Percentiles rank a stretch among this genome's conserved stretches.
Conservation (phyloP, 495 filamentous ascomycete genomes). For the Annulohypoxylon maeteangense region DNA sequence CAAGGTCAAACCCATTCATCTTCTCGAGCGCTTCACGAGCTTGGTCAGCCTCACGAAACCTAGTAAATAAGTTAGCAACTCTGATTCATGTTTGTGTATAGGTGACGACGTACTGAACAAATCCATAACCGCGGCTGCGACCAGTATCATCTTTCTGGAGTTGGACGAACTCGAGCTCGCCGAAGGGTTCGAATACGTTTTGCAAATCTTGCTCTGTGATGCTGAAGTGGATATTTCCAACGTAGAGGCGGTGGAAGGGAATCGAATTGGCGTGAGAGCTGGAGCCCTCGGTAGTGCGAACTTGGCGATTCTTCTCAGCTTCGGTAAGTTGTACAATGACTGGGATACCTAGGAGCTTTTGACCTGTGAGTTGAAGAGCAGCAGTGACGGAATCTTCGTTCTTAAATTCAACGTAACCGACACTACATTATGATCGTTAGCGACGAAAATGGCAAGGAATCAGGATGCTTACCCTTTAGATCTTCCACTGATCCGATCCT, state of each 20-base stretch:
- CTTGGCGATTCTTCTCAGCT: slow-evolving; percentile 99
- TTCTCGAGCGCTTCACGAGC: slow-evolving; percentile 95
- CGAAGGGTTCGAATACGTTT: slow-evolving; percentile 98
- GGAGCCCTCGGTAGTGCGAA: slow-evolving; percentile 79
- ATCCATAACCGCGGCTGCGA: slow-evolving; percentile 94
- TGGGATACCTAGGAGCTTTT: slow-evolving; percentile 97
- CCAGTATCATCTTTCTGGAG: slow-evolving; percentile 94
- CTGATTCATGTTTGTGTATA: background rate
- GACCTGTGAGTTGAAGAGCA: slow-evolving; percentile 98
- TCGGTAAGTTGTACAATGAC: slow-evolving; percentile 99
- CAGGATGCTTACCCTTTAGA: slow-evolving; percentile 86
- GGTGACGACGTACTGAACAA: slow-evolving; percentile 86
- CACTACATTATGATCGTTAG: slow-evolving; percentile 62
- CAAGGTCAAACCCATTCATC: slow-evolving; percentile 99
- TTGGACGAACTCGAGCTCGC: slow-evolving; percentile 96
- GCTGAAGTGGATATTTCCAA: slow-evolving; percentile 99
- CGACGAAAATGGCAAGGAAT: background rate
- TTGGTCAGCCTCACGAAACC: slow-evolving; percentile 90
- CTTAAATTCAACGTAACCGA: slow-evolving; percentile 99
- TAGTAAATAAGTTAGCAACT: slow-evolving; percentile 57
- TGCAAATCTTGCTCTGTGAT: slow-evolving; percentile 97
- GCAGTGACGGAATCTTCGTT: slow-evolving; percentile 91
- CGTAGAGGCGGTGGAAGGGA: slow-evolving; percentile 98
- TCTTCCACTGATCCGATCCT: slow-evolving; percentile 94
- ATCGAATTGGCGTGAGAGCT: slow-evolving; percentile 73